Evolutionary conservation across 805 yeast genomes (phyloP).

Genomic region (Saturnispora gosingensis): DNA sequence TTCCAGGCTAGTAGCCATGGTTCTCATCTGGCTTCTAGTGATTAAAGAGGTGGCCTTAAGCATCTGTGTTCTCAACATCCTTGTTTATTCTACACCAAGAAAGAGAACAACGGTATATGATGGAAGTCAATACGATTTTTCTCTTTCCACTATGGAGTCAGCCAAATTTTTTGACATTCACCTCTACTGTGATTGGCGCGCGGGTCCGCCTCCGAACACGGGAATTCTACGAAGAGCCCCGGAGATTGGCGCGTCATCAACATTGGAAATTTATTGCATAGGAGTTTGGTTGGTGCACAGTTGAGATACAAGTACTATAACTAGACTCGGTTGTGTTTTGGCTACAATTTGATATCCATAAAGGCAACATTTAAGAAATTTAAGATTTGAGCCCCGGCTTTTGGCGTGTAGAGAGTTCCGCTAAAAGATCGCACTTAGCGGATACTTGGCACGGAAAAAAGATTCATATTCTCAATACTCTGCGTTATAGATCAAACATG

Average conservation of each 20-base stretch:
- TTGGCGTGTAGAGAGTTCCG: neutral
- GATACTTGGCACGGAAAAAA: neutral
- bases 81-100: neutral
- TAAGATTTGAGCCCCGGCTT: neutral
- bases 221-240: neutral
- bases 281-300: neutral
- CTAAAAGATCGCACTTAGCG: neutral
- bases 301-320: too few relatives aligned
- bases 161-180: neutral
- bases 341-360: neutral
- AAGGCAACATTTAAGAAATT: neutral
- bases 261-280: neutral
- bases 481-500: neutral
- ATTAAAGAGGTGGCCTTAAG: neutral
- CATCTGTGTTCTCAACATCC: conserved; percentile 1
- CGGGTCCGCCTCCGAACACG: conserved; percentile 1
- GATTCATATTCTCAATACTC: neutral
- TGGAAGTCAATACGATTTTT: neutral
- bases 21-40: conserved; percentile 13
- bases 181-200: neutral
- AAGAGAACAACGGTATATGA: neutral
- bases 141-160: neutral
- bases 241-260: neutral
- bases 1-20: conserved; percentile 48
- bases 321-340: neutral